Evolutionary conservation across 306 rosid species (phyloP).

Genomic region (Parietaria judaica): DNA sequence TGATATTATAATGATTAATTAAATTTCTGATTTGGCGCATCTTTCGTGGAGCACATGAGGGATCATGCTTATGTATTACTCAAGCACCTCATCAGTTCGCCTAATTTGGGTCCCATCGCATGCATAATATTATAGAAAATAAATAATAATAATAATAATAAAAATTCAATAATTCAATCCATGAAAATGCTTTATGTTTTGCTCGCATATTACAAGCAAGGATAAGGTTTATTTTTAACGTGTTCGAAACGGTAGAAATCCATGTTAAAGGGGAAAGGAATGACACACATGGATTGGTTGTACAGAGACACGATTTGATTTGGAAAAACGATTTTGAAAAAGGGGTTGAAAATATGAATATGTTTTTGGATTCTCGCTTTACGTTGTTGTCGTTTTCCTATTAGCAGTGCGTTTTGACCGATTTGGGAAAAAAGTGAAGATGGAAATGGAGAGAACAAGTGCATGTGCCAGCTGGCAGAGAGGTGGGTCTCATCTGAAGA

Average conservation of each 20-base stretch:
- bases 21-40: not conserved
- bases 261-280: not conserved
- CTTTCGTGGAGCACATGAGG: constrained; percentile 9
- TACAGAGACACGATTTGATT: too few species aligned
- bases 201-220: too few species aligned
- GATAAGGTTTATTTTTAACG: too few species aligned
- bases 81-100: not conserved
- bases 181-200: too few species aligned
- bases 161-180: too few species aligned
- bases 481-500: too few species aligned
- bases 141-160: too few species aligned
- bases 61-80: not conserved
- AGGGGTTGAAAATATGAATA: too few species aligned
- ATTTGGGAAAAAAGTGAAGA: not conserved
- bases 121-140: too few species aligned
- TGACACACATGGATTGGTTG: not conserved
- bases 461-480: too few species aligned
- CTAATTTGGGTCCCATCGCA: not conserved
- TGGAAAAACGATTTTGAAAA: too few species aligned
- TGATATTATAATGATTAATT: not conserved
- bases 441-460: not conserved
- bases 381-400: not conserved
- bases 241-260: not conserved
- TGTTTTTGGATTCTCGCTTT: too few species aligned
- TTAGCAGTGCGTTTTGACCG: not conserved